phyloP scores from a whole-genome alignment of 2,329 filamentous ascomycete genomes.

The Diaporthe citrichinensis region DNA sequence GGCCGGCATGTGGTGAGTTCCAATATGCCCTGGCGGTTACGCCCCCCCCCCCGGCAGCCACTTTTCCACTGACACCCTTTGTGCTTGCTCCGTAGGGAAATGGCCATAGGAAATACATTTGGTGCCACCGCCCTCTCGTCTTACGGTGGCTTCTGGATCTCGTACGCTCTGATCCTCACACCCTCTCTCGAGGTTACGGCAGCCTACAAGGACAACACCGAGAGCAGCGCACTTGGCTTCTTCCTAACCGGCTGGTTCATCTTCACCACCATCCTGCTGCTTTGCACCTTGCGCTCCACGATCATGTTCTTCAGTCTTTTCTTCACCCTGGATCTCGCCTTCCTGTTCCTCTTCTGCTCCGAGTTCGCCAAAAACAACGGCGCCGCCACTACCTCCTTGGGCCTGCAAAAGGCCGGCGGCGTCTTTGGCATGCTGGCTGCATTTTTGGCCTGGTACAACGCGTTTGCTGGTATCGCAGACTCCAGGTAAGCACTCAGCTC shows the following conservation, averaged over 20 bases:
- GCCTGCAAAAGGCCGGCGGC: constrained; percentile 79
- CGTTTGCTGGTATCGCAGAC: constrained; percentile 85
- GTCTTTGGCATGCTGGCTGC: constrained; percentile 85
- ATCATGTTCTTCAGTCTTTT: constrained; percentile 85
- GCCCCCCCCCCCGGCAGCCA: background rate
- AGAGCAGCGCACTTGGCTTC: constrained; percentile 76
- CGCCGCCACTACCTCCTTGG: constrained; percentile 58
- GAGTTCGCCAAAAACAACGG: constrained; percentile 71
- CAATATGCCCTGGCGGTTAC: background rate
- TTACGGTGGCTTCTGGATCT: constrained; percentile 88
- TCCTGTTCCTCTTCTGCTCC: constrained; percentile 78
- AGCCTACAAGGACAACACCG: constrained; percentile 63
- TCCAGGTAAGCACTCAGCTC: constrained; percentile 63
- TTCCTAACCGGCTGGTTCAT: constrained; percentile 88
- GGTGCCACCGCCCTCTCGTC: constrained; percentile 86
- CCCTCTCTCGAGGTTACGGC: constrained; percentile 62
- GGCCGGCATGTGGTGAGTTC: constrained; percentile 86
- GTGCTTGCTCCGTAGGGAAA: constrained; percentile 72
- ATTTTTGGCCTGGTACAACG: constrained; percentile 90
- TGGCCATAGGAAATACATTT: constrained; percentile 90
- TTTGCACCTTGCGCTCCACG: constrained; percentile 83
- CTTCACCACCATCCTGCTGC: constrained; percentile 81
- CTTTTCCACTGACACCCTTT: constrained; percentile 35
- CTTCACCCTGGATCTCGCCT: constrained; percentile 82
- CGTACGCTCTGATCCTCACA: constrained; percentile 79